Percentiles rank a stretch among this genome's conserved stretches.
Conservation (phyloP, 768 basidiomycete species). For the Mycena crocata region DNA sequence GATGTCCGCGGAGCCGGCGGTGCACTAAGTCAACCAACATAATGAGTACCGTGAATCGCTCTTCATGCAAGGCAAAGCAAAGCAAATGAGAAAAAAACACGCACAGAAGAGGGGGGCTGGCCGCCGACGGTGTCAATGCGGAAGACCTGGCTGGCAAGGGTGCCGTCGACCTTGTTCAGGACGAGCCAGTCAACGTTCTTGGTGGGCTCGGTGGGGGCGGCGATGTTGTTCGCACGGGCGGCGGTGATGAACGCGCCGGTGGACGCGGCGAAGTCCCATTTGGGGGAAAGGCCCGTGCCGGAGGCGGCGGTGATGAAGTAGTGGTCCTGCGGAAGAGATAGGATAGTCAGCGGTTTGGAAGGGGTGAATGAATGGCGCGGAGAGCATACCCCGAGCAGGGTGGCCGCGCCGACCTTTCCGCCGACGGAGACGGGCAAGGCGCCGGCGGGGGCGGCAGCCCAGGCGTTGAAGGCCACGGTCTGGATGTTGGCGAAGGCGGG, state of each 20-base stretch:
- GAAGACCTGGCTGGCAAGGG: slow-evolving; percentile 15
- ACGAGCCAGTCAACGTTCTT: slow-evolving; percentile 11
- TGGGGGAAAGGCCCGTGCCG: slow-evolving; percentile 14
- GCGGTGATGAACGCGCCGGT: slow-evolving; percentile 14
- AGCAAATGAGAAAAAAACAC: slow-evolving; percentile 7
- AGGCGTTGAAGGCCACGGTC: background rate
- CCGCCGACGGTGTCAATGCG: slow-evolving; percentile 10
- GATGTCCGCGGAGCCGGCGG: too few species aligned
- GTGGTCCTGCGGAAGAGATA: slow-evolving; percentile 1
- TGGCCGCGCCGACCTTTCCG: background rate
- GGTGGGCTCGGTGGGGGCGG: slow-evolving; percentile 12
- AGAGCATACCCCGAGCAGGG: slow-evolving; percentile 4
- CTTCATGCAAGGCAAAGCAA: slow-evolving; percentile 11
- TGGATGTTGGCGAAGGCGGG: background rate
- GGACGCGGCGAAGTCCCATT: slow-evolving; percentile 14
- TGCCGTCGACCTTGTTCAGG: background rate
- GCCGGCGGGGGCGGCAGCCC: background rate
- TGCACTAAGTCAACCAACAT: too few species aligned
- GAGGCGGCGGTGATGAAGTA: slow-evolving; percentile 8
- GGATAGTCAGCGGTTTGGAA: background rate
- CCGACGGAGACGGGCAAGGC: background rate
- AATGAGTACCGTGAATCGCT: too few species aligned
- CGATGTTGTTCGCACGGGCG: slow-evolving; percentile 7
- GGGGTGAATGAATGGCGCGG: slow-evolving; percentile 1
- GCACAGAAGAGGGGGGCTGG: slow-evolving; percentile 17